Percentiles rank a stretch among this genome's conserved stretches.
phyloP scores from a whole-genome alignment of 257 asterid genomes.

The Haberlea rhodopensis region DNA sequence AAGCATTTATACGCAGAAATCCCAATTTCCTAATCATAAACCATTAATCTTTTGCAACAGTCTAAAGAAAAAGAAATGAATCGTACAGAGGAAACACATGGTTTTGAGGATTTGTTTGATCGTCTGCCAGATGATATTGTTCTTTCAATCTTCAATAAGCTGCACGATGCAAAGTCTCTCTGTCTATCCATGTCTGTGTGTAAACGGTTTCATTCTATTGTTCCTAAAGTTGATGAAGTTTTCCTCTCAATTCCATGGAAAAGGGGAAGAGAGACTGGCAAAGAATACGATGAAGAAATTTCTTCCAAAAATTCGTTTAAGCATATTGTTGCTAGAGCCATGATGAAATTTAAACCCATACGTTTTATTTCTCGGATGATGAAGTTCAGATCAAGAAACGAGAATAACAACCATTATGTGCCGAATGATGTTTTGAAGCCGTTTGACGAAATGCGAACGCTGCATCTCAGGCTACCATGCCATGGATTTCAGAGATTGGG shows the following conservation, averaged over 20 bases:
- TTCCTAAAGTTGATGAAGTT: conserved; percentile 41
- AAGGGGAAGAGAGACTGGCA: neutral
- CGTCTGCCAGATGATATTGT: conserved; percentile 62
- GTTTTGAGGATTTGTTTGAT: conserved; percentile 41
- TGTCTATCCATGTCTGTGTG: conserved; percentile 49
- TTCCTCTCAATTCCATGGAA: conserved; percentile 40
- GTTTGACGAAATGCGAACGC: conserved; percentile 41
- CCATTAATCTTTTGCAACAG: too few relatives aligned
- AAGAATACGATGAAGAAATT: conserved; percentile 20
- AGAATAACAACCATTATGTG: conserved; percentile 30
- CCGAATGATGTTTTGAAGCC: conserved; percentile 39
- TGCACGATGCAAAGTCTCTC: conserved; percentile 61
- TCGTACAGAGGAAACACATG: neutral
- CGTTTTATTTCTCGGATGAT: conserved; percentile 33
- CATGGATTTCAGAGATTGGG: conserved; percentile 20
- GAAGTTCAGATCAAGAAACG: conserved; percentile 33
- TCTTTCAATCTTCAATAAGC: conserved; percentile 41
- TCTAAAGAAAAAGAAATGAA: neutral
- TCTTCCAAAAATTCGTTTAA: conserved; percentile 25
- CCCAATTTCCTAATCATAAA: neutral
- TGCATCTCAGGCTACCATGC: conserved; percentile 48
- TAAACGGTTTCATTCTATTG: conserved; percentile 49
- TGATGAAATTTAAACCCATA: conserved; percentile 37
- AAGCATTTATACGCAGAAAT: too few relatives aligned
- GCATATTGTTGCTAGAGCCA: conserved; percentile 24